phyloP scores from a whole-genome alignment of 345 rosid species.

The Eucalyptus pauciflora region DNA sequence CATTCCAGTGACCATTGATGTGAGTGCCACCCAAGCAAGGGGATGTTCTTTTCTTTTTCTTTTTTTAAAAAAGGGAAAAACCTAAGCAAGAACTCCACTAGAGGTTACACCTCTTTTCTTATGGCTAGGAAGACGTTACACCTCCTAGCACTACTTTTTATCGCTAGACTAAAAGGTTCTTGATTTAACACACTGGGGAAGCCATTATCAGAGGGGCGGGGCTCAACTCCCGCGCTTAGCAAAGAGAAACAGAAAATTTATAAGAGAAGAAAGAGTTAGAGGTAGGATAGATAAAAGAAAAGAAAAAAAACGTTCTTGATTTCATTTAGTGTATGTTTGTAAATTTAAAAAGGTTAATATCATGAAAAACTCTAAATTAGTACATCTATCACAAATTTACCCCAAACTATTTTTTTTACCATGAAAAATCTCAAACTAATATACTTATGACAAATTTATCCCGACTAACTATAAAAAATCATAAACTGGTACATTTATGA shows the following conservation, averaged over 20 bases:
- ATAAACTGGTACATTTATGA: too few species aligned
- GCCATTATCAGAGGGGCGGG: rapidly evolving
- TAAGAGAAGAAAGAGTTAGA: neutral
- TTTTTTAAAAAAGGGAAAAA: neutral
- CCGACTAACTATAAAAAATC: too few species aligned
- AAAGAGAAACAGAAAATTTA: rapidly evolving
- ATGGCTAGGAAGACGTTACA: neutral
- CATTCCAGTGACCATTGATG: neutral
- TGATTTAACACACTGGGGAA: neutral
- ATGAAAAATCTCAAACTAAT: too few species aligned
- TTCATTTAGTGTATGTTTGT: neutral
- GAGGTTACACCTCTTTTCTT: neutral
- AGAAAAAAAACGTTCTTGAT: neutral
- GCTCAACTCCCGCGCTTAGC: rapidly evolving
- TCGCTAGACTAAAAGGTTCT: neutral
- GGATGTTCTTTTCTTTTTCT: neutral
- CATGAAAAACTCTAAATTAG: too few species aligned
- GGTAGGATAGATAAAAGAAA: too few species aligned
- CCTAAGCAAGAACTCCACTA: neutral
- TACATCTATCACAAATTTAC: too few species aligned
- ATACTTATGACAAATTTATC: too few species aligned
- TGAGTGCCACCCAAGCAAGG: neutral
- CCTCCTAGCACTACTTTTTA: neutral
- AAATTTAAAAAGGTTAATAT: too few species aligned
- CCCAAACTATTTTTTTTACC: too few species aligned